Base-by-base conservation (phyloP, 257 asterid genomes). In the Solanum chmielewskii region DNA sequence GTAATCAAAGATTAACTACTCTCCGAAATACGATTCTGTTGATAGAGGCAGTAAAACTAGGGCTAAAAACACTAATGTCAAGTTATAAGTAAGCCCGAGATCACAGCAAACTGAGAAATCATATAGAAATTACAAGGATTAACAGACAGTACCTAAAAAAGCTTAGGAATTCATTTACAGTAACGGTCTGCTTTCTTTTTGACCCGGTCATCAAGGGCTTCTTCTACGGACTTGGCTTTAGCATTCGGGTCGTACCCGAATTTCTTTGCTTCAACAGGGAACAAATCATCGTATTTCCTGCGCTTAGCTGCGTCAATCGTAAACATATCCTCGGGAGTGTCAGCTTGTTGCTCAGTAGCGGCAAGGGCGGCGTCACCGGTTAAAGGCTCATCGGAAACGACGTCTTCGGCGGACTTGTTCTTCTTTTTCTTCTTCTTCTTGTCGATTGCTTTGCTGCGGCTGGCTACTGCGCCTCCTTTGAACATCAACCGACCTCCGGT, bases 121-220 rank as follows among this genome's bases (percentile, higher is more conserved):
- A 76, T n/a, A 42, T 23, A 1, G 84, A 45, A 29, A 81, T 81
- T 81, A 81, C 85, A 49, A 81, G 85, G 85, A 81, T 81, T 49
- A 52, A 18, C 37, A 81, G 6, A 11, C 21, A 20, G 27, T 73
- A 73, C 84, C 84, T 73, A 86, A 86, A 49, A 84, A 76, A 5
- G 23, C 23, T 20, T 47, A 10, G 37, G 39, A 60, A 20, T 47
- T 91, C 90, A 97, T 93, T 97, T 97, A 89, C 99, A 97, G 84
- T 97, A 97, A 41, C 99, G 98, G 85, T 97, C 99, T 10, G 99
- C 99, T 89, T 97, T 97, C 91, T 97, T 97, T 94, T 93, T 95
- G 68, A 94, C 97, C 41, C 99, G 98, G 81, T 97, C 98, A 80
- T 97, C 97, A 33, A 97, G 95, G 86, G 99, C 99, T 47, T 97